phyloP scores from a whole-genome alignment of 2,329 filamentous ascomycete species.

The Hypoxylon sp. region DNA sequence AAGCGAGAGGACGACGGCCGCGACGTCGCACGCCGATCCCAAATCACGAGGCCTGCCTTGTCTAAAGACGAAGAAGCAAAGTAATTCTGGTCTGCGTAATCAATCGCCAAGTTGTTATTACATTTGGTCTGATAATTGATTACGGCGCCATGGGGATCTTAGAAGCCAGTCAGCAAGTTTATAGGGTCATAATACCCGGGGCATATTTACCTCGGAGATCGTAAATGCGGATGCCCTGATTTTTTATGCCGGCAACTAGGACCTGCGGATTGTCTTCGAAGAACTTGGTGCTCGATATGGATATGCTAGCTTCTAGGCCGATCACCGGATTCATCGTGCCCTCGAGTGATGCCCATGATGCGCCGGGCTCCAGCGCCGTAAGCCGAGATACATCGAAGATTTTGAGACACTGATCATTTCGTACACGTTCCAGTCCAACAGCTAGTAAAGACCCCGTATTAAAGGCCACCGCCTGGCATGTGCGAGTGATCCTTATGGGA shows the following conservation, averaged over 20 bases:
- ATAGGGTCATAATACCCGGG: neutral
- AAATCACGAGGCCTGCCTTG: conserved; percentile 80
- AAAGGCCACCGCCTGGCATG: conserved; percentile 86
- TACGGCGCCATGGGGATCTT: conserved; percentile 66
- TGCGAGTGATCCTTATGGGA: conserved; percentile 80
- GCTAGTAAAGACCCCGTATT: conserved; percentile 80
- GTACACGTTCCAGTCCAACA: conserved; percentile 83
- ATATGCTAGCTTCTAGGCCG: conserved; percentile 75
- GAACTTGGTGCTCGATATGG: conserved; percentile 87
- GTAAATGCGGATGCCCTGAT: conserved; percentile 81
- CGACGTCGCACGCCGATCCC: conserved; percentile 78
- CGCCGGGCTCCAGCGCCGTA: conserved; percentile 63
- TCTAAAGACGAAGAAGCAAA: conserved; percentile 85
- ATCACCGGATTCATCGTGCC: conserved; percentile 69
- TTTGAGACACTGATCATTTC: conserved; percentile 85
- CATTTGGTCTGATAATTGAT: conserved; percentile 76
- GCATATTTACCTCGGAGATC: conserved; percentile 77
- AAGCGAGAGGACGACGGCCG: conserved; percentile 66
- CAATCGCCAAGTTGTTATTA: conserved; percentile 81
- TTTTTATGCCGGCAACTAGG: conserved; percentile 81
- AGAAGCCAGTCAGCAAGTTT: conserved; percentile 43
- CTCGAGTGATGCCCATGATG: conserved; percentile 66
- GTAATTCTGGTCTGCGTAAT: conserved; percentile 85
- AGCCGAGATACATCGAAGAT: conserved; percentile 83
- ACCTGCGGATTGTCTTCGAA: conserved; percentile 83